A percentile compares a stretch with the other conserved stretches of the same genome.
Evolutionary conservation across 495 filamentous ascomycete species (phyloP).

Genomic region (Tuber indicum): DNA sequence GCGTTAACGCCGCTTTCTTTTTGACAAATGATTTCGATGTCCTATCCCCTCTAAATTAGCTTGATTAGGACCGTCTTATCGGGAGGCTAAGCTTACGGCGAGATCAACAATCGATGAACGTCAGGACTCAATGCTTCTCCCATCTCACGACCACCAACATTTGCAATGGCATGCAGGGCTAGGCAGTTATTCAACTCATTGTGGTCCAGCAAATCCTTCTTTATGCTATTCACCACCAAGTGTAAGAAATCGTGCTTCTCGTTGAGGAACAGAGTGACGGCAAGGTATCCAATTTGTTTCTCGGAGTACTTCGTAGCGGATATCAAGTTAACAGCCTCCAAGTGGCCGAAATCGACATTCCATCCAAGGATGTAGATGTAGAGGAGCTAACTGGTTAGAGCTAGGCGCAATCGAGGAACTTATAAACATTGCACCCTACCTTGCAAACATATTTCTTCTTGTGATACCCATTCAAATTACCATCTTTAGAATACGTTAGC

Average conservation of each 20-base stretch:
- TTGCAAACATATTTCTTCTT: slow-evolving; percentile 99
- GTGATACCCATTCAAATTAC: slow-evolving; percentile 86
- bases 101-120: slow-evolving; percentile 90
- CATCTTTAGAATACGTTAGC: slow-evolving; percentile 54
- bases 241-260: slow-evolving; percentile 95
- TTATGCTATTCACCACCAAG: slow-evolving; percentile 95
- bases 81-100: slow-evolving; percentile 61
- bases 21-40: slow-evolving; percentile 98
- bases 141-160: slow-evolving; percentile 94
- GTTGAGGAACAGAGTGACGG: slow-evolving; percentile 94
- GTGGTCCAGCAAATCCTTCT: slow-evolving; percentile 88
- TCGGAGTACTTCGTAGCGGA: slow-evolving; percentile 96
- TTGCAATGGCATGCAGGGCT: slow-evolving; percentile 97
- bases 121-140: slow-evolving; percentile 88
- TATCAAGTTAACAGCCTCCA: slow-evolving; percentile 96
- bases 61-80: background rate
- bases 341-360: slow-evolving; percentile 98
- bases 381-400: slow-evolving; percentile 57
- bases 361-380: slow-evolving; percentile 99
- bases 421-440: slow-evolving; percentile 45
- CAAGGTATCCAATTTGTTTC: slow-evolving; percentile 98
- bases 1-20: slow-evolving; percentile 95
- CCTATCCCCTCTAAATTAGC: slow-evolving; percentile 45
- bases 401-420: background rate
- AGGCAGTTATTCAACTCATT: slow-evolving; percentile 97